Evolutionary conservation across 2,329 filamentous ascomycete genomes (phyloP), one percentile per base, ranked within the genome.

Genomic region (Juglanconis oblonga): DNA sequence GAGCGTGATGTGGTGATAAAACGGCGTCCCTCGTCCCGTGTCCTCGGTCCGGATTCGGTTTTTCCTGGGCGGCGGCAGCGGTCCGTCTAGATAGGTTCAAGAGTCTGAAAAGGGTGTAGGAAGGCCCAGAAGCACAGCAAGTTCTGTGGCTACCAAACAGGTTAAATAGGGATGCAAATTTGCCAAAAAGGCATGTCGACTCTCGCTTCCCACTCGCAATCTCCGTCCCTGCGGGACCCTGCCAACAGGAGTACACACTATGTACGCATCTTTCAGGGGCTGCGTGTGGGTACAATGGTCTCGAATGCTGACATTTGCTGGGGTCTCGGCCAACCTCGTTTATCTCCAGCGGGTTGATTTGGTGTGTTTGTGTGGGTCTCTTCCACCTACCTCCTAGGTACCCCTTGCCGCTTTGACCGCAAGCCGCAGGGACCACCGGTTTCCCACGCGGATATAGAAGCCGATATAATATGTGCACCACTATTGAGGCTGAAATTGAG

Each of bases 261-360:
- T 45, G 14, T 17, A n/a, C 42, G 42, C 42, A 45, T 3, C 42
- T 24, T 45, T 45, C 42, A 45, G 42, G 58, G 71, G 69, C 54
- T 71, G 67, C 33, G 62, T 64, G 5, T 61, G 52, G 14, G 42
- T 55, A 53, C 67, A 24, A 24, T 24, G 24, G 24, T 24, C 24
- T 24, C 24, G 24, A 10, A 3, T 13, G 38, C 38, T 42, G 64
- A 42, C 38, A 42, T 42, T 42, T 42, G 24, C 24, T 24, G 24
- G 24, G 24, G 24, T 24, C 24, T 24, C 24, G 24, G 24, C 2
- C 24, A 24, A 24, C 24, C 24, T 24, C 24, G 24, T 24, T 24
- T 24, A 24, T 24, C 24, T 24, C 24, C 24, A 24, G 24, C 24
- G 24, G 24, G 24, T 24, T 24, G 24, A 24, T 24, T 24, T 24